A percentile compares a stretch with the other conserved stretches of the same genome.
Evolutionary conservation across 78 protist genomes (phyloP).

Genomic region (Trichosphaerium sp.): DNA sequence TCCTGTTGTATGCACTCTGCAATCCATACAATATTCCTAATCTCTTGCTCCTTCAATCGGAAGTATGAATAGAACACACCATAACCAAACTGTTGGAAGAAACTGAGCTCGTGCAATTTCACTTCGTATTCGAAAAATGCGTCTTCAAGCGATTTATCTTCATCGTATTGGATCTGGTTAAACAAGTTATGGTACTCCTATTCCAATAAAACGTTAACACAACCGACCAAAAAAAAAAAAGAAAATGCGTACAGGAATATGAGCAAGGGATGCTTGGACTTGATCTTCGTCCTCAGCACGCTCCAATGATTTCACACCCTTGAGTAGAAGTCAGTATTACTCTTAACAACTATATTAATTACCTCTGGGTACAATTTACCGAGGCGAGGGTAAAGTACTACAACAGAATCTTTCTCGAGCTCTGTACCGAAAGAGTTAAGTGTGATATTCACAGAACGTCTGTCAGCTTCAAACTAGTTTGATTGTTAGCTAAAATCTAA

Average conservation of each 20-base stretch:
- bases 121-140: conserved; percentile 74
- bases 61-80: conserved; percentile 82
- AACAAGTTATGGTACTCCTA: conserved; percentile 59
- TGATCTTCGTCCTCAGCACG: conserved; percentile 69
- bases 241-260: conserved; percentile 8
- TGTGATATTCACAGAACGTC: conserved; percentile 88
- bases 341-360: too few species aligned
- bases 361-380: conserved; percentile 76
- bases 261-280: conserved; percentile 58
- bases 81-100: conserved; percentile 79
- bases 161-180: conserved; percentile 10
- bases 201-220: neutral
- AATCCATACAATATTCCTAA: conserved; percentile 93
- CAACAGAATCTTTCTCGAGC: conserved; percentile 67
- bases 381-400: conserved; percentile 65
- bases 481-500: neutral
- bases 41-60: conserved; percentile 90
- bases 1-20: conserved; percentile 93
- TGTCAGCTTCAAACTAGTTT: conserved; percentile 88
- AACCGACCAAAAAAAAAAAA: neutral
- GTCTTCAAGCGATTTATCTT: conserved; percentile 80
- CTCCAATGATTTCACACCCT: conserved; percentile 47
- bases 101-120: conserved; percentile 56
- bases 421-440: conserved; percentile 85
- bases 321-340: too few species aligned